Evolutionary conservation across 2,329 filamentous ascomycete genomes (phyloP), one percentile per base, ranked within the genome.

Genomic region (Ilyonectria destructans): DNA sequence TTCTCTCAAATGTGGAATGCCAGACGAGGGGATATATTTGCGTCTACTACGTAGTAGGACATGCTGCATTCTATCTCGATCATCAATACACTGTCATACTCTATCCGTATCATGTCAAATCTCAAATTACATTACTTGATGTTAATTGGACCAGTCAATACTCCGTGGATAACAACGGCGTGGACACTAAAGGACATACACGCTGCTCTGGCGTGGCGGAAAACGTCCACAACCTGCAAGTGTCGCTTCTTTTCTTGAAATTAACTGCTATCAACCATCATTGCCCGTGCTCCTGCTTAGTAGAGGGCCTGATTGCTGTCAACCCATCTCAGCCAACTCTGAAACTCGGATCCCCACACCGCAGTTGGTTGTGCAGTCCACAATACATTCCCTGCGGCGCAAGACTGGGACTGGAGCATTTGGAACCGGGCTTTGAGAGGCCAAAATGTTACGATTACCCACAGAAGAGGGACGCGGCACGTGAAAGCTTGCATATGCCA

Each of bases 301-400:
- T 7, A 17, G 12, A 31, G 15, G 19, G 37, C 6, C 9, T 31
- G 7, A 40, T 56, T 56, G 26, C 37, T 17, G 15, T 62, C 59
- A 56, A 62, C 19, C 40, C 40, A 29, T 17, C n/a, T 23, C 37
- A 29, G 19, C 19, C 13, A 45, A 55, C 49, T 56, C 29, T 48
- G 40, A 62, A 46, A 40, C 43, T 45, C 43, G 29, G 51, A 21
- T 48, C 51, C 51, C 37, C 51, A 56, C 59, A 31, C 40, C 51
- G 51, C 21, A 48, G 40, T 55, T 33, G 17, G 40, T 43, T 40
- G 4, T 56, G 35, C 26, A 37, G 29, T 46, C 58, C 23, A 33
- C 33, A 52, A 35, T 15, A 10, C 10, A 35, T 19, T 23, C n/a
- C 48, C 35, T 59, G 13, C 31, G 13, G 8, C 10, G 31, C 33